These are phyloP conservation scores for Phytophthora cryptogea DNA, from an alignment of 352 stramenopile genomes.

Conservation along the genomic window DNA sequence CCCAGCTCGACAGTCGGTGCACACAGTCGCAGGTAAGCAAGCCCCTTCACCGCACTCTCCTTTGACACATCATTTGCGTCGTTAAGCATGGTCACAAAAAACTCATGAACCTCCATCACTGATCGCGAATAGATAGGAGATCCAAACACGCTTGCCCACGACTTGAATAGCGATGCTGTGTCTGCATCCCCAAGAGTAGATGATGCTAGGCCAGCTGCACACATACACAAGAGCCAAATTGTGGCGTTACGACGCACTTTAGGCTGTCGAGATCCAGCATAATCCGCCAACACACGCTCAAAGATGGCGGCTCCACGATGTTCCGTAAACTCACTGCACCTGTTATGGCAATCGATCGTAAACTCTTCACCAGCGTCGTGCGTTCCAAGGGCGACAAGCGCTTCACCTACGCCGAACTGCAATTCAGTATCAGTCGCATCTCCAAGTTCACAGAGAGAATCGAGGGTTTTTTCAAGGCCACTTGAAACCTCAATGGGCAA, in stretches of 20 bases:
- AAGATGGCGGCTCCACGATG: constrained; percentile 51
- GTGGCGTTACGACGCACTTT: constrained; percentile 56
- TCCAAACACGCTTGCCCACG: constrained; percentile 45
- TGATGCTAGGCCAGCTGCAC: constrained; percentile 45
- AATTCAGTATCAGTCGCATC: constrained; percentile 41
- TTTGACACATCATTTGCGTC: constrained; percentile 66
- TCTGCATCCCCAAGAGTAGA: background rate
- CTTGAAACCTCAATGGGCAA: constrained; percentile 18
- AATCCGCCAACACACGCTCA: constrained; percentile 41
- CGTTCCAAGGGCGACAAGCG: constrained; percentile 56
- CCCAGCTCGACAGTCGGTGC: constrained; percentile 59
- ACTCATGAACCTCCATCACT: constrained; percentile 66
- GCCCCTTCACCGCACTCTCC: constrained; percentile 78
- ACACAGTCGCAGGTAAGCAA: constrained; percentile 70
- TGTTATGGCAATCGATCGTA: constrained; percentile 12
- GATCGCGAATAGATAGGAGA: constrained; percentile 29
- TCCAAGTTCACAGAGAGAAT: constrained; percentile 32
- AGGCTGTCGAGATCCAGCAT: constrained; percentile 43
- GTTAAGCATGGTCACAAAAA: constrained; percentile 83
- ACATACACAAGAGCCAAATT: constrained; percentile 77
- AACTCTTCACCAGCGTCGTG: constrained; percentile 33
- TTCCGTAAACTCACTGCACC: constrained; percentile 25
- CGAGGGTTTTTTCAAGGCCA: constrained; percentile 32
- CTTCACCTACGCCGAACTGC: constrained; percentile 58
- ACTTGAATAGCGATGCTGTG: constrained; percentile 7